Evolutionary conservation across 148 eudicot species (phyloP).

Genomic region (Pouteria glomerata): DNA sequence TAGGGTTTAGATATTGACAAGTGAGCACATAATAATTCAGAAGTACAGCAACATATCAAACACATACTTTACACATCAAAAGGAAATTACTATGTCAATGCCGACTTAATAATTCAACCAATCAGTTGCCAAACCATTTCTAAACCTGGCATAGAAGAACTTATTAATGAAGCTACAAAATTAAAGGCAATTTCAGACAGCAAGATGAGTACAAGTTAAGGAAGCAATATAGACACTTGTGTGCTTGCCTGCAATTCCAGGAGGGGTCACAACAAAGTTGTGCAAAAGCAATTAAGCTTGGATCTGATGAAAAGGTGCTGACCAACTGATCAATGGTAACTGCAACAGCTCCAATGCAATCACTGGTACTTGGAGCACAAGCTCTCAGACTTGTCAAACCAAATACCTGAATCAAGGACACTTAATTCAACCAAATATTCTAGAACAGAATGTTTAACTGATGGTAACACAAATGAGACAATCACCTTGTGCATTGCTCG

Average conservation of each 20-base stretch:
- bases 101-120: no score
- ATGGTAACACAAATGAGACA: conserved; percentile 3
- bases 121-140: neutral
- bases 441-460: neutral
- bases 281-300: conserved; percentile 94
- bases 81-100: no score
- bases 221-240: neutral
- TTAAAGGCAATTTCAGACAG: neutral
- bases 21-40: no score
- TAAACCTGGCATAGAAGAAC: neutral
- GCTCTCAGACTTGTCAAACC: conserved; percentile 57
- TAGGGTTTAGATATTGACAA: no score
- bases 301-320: conserved; percentile 94
- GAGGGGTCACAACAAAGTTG: conserved; percentile 83
- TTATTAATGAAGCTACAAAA: neutral
- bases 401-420: conserved; percentile 53
- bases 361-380: conserved; percentile 26
- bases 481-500: conserved; percentile 94
- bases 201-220: neutral
- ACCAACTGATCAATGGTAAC: conserved; percentile 78
- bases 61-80: no score
- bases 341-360: conserved; percentile 36
- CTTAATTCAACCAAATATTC: neutral
- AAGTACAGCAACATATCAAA: no score
- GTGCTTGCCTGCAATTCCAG: conserved; percentile 65